phyloP scores from a whole-genome alignment of 2,329 filamentous ascomycete species.

The Beauveria varroae region DNA sequence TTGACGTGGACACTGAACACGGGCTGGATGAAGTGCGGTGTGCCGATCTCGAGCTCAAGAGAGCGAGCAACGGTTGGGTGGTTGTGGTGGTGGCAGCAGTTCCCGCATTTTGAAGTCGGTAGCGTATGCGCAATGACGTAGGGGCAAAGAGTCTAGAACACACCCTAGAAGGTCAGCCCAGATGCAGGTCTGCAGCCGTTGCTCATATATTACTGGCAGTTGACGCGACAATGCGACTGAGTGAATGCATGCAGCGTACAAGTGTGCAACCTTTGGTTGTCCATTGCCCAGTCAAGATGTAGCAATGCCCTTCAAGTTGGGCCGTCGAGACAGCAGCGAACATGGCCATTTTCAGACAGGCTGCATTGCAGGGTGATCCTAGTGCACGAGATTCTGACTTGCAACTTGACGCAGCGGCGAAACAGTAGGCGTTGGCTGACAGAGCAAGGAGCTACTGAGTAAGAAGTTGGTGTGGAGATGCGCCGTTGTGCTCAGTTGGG shows the following conservation, averaged over 20 bases:
- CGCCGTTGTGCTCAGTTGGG: background rate
- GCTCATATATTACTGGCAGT: background rate
- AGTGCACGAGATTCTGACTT: background rate
- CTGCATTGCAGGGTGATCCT: background rate
- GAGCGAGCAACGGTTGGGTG: background rate
- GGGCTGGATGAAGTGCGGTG: background rate
- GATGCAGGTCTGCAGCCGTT: slow-evolving; percentile 1
- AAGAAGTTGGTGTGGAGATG: background rate
- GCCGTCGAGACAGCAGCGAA: background rate
- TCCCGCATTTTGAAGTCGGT: slow-evolving; percentile 2
- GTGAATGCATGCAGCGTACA: background rate
- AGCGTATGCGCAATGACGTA: slow-evolving; percentile 8
- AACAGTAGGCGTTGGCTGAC: background rate
- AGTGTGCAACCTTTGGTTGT: background rate
- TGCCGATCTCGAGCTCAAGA: slow-evolving; percentile 1
- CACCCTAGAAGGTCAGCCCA: background rate
- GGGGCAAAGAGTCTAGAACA: slow-evolving; percentile 7
- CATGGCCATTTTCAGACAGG: background rate
- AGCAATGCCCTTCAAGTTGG: background rate
- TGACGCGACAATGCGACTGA: slow-evolving; percentile 1
- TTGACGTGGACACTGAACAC: slow-evolving; percentile 1
- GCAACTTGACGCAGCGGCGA: background rate
- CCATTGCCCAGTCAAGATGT: background rate
- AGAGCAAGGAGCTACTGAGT: background rate
- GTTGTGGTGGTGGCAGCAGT: background rate